Evolutionary conservation across 208 protist species (phyloP), one percentile per base, ranked within the genome.

Genomic region (Acanthamoeba sp.): DNA sequence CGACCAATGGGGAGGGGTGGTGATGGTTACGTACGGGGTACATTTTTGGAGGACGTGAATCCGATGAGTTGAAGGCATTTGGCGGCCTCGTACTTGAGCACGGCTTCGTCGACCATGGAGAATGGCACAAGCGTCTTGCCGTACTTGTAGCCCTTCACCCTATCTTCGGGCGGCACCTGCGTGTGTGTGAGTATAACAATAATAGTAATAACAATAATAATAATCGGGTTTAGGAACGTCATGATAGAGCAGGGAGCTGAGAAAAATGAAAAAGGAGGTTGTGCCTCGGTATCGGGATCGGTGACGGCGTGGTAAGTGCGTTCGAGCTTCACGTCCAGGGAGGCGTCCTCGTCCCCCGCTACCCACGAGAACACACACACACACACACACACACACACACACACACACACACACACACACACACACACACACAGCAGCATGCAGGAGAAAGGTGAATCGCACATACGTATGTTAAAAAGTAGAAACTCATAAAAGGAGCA

Each of bases 81-180:
- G 24, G 57, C 57, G 10, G 64, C 96, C 32, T 93, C 50, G 29
- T 98, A 95, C 80, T 96, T 96, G 94, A 99, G 96, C 0, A 96
- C 93, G 36, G 96, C 95, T 9, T 96, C 71, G 92, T 99, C 97
- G 20, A 96, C 95, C 78, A 97, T 96, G 29, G 96, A 96, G 95
- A 98, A 98, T 1, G 97, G 97, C 36, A 99, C 95, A 7, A 98
- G 90, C 14, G 95, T 97, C 55, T 95, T 96, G 36, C 98, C 98
- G 80, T 98, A 98, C 38, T 96, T 96, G 84, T 98, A 98, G 10
- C 95, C 97, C 90, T 97, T 97, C n/a, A 98, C 45, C 12, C 95
- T 59, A 27, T 89, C 80, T 4, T 82, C 71, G 5, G 71, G 71
- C 29, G 71, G 5, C 20, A 66, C n/a, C 59, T 66, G 42, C 42